Percentiles rank a stretch among this genome's conserved stretches.
Evolutionary conservation across 257 asterid genomes (phyloP).

Genomic region (Thymus quinquecostatus): DNA sequence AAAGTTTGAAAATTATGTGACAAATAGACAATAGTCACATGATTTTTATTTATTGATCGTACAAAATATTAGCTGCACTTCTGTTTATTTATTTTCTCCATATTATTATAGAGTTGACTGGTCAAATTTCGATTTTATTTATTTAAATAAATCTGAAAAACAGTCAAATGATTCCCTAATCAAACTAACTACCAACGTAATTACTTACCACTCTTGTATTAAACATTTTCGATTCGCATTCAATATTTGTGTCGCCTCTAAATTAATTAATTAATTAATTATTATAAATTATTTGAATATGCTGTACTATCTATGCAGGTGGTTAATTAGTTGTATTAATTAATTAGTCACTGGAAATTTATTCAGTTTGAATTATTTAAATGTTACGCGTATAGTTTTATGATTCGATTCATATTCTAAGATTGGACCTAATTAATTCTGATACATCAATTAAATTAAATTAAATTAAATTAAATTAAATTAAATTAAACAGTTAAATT

Average conservation of each 20-base stretch:
- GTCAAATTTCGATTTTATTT: conserved; percentile 28
- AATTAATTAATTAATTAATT: neutral
- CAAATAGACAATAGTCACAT: conserved; percentile 33
- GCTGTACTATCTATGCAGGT: neutral
- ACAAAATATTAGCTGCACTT: conserved; percentile 29
- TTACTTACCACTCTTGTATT: neutral
- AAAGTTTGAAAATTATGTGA: conserved; percentile 32
- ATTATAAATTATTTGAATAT: neutral
- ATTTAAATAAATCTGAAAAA: conserved; percentile 25
- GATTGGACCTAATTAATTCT: too few relatives aligned
- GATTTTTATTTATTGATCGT: conserved; percentile 22
- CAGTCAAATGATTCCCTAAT: conserved; percentile 42
- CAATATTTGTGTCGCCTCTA: conserved; percentile 21
- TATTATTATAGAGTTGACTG: conserved; percentile 36
- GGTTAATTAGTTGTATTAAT: neutral
- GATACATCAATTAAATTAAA: neutral
- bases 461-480: too few relatives aligned
- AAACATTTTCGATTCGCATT: conserved; percentile 19
- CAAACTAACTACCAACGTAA: conserved; percentile 16
- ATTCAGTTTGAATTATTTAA: neutral
- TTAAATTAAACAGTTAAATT: too few relatives aligned
- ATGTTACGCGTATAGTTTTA: neutral
- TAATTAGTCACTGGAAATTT: neutral
- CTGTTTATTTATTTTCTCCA: neutral
- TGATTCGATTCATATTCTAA: neutral